Percentiles rank a stretch among this genome's conserved stretches.
Evolutionary conservation across 208 protist genomes (phyloP).

Genomic region (Angomonas ambiguus): DNA sequence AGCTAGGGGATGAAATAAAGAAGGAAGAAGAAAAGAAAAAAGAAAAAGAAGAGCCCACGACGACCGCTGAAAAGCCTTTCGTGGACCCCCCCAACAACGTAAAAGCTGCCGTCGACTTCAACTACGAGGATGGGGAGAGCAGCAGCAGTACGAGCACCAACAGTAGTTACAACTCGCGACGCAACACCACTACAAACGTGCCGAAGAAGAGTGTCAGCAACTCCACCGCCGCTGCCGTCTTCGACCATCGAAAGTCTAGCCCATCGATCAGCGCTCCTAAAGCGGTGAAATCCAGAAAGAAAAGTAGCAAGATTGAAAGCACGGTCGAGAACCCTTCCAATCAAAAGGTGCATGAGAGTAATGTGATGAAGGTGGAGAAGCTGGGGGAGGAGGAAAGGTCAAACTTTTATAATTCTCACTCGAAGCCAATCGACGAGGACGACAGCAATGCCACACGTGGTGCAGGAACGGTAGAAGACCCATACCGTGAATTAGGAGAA

Average conservation of each 20-base stretch:
- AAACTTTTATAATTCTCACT: not conserved
- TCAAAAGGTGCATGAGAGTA: not conserved
- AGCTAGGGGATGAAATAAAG: not conserved
- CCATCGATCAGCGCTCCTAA: not conserved
- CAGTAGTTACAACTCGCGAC: too few relatives aligned
- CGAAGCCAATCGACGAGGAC: not conserved
- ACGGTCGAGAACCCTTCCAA: not conserved
- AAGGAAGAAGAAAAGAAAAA: not conserved
- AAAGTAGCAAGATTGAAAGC: not conserved
- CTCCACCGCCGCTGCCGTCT: too few relatives aligned
- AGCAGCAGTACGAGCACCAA: too few relatives aligned
- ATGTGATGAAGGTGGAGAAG: not conserved
- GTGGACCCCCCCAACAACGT: not conserved
- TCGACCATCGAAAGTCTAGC: too few relatives aligned
- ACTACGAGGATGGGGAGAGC: not conserved
- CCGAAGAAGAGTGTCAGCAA: too few relatives aligned
- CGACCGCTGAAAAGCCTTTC: not conserved
- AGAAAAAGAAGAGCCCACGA: not conserved
- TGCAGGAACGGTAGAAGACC: too few relatives aligned
- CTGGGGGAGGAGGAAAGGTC: not conserved
- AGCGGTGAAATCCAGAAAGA: not conserved
- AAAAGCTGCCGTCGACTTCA: not conserved
- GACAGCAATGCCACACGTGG: too few relatives aligned
- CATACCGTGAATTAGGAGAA: too few relatives aligned
- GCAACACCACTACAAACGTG: too few relatives aligned